Evolutionary conservation across 2,329 filamentous ascomycete genomes (phyloP), one percentile per base, ranked within the genome.

Genomic region (Fusarium sambucinum): DNA sequence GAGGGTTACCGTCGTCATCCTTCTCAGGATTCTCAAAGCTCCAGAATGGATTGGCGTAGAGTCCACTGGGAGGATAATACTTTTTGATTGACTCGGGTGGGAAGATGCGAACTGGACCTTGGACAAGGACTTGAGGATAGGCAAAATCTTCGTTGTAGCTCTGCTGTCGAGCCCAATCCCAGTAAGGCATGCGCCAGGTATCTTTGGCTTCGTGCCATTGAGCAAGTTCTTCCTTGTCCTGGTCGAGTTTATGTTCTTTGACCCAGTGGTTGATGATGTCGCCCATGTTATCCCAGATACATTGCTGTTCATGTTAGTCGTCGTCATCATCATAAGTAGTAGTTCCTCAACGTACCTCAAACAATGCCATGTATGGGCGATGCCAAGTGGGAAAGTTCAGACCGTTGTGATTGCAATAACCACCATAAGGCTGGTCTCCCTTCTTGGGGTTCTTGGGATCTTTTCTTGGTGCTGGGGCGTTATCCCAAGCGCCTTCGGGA

Each of bases 371-470:
- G 4, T 64, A 67, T 0, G 59, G 53, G 1, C 66, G 33, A 6
- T 70, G 63, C 66, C 68, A 69, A 5, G 58, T 52, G 0, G 62
- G 63, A 7, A 67, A 67, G 16, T 60, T 67, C 4, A 69, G 16
- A 8, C 29, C 42, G n/a, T 69, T 64, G 3, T 69, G 63, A 8
- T 57, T 56, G 2, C 59, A 70, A 6, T 67, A 70, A 3, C 59
- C 46, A 1, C 65, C 55, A 16, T 33, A 63, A 1, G 62, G 62
- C 7, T 68, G 45, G 7, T 33, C 44, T 2, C 62, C 57, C 9
- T 44, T 33, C 5, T 37, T 45, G 0, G 29, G n/a, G 4, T 30
- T 33, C 5, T 32, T 7, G 0, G 52, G 46, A 1, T 35, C 58
- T 6, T 47, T 35, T 19, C 21, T 59, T 0, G 55, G 48, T 3